A percentile compares a stretch with the other conserved stretches of the same genome.
Conservation (phyloP, 2,329 filamentous ascomycete genomes). For the Arachnomyces sp. region DNA sequence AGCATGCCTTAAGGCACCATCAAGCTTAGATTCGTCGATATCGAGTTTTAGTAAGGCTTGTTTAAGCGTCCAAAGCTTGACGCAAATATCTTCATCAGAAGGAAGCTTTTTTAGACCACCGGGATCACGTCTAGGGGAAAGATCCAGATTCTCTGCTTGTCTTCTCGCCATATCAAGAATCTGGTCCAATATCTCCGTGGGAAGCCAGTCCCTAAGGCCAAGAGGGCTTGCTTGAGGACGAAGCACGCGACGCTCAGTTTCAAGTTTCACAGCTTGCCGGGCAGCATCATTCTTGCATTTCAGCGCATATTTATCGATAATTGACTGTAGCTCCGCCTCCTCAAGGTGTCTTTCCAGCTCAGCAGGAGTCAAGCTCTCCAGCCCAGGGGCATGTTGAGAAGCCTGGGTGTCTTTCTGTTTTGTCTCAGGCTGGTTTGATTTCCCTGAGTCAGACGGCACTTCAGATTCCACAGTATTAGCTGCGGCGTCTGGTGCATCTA, state of each 20-base stretch:
- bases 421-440: conserved; percentile 16
- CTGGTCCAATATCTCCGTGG: conserved; percentile 67
- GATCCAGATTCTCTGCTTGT: conserved; percentile 30
- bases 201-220: conserved; percentile 68
- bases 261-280: conserved; percentile 68
- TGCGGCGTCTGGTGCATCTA: conserved; percentile 20
- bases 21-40: conserved; percentile 58
- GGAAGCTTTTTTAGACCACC: conserved; percentile 32
- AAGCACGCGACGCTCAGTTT: conserved; percentile 78
- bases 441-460: conserved; percentile 3
- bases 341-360: conserved; percentile 86
- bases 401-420: conserved; percentile 11
- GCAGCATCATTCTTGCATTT: conserved; percentile 73
- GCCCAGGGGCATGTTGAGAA: conserved; percentile 22
- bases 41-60: conserved; percentile 62
- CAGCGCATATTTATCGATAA: conserved; percentile 74
- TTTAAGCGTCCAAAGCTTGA: conserved; percentile 78
- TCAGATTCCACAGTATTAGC: conserved; percentile 21
- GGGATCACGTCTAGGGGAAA: conserved; percentile 18
- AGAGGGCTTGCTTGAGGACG: conserved; percentile 69
- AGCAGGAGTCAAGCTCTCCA: conserved; percentile 64
- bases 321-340: conserved; percentile 76
- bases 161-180: conserved; percentile 58
- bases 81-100: conserved; percentile 68
- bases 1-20: conserved; percentile 58